Percentiles rank a stretch among this genome's conserved stretches.
Conservation (phyloP, 257 asterid genomes). For the Salvia miltiorrhiza region DNA sequence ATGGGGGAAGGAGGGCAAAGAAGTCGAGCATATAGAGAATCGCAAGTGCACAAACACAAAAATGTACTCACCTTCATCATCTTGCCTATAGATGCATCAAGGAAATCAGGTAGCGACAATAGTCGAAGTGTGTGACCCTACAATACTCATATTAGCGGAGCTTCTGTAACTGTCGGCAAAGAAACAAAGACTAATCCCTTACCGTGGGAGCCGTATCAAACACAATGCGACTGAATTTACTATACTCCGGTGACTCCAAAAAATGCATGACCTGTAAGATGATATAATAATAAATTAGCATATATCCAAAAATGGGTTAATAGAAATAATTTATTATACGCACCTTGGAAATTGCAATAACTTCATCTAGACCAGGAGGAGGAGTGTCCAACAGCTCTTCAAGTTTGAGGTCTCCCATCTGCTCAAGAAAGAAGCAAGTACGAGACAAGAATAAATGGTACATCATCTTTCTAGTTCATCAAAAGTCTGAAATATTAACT, state of each 20-base stretch:
- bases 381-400: conserved; percentile 69
- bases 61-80: conserved; percentile 46
- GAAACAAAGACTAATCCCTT: conserved; percentile 27
- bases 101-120: conserved; percentile 65
- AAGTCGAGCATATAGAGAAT: background rate
- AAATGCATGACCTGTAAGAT: conserved; percentile 60
- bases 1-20: background rate
- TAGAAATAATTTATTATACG: background rate
- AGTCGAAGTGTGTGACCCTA: conserved; percentile 81
- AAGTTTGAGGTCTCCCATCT: conserved; percentile 69
- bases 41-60: background rate
- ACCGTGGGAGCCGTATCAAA: conserved; percentile 85
- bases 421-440: conserved; percentile 16
- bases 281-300: background rate
- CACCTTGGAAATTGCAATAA: conserved; percentile 72
- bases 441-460: background rate
- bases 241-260: conserved; percentile 61
- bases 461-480: background rate
- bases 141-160: conserved; percentile 11
- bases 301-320: background rate
- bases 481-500: background rate
- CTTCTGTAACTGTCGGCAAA: conserved; percentile 11
- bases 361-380: conserved; percentile 82
- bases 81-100: conserved; percentile 71
- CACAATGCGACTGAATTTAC: conserved; percentile 53